phyloP scores from a whole-genome alignment of 805 yeast genomes.

The Saccharomyces paradoxus region DNA sequence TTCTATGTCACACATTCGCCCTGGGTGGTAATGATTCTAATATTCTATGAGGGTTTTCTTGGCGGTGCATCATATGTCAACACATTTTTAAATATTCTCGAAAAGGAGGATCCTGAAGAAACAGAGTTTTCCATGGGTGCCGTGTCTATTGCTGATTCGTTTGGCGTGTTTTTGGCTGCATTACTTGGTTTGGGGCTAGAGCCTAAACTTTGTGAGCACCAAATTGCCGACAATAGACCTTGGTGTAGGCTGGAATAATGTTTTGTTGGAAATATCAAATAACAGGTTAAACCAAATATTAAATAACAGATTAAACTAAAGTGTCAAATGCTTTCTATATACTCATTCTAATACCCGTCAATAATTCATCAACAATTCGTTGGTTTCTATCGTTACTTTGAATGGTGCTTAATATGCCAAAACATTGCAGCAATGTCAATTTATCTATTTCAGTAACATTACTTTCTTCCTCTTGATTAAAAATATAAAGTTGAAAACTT shows the following conservation, averaged over 20 bases:
- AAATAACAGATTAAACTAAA: background rate
- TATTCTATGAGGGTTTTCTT: conserved; percentile 80
- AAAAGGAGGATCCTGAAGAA: conserved; percentile 40
- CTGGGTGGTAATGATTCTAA: conserved; percentile 51
- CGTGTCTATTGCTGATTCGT: conserved; percentile 74
- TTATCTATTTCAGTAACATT: conserved; percentile 33
- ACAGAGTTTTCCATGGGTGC: conserved; percentile 78
- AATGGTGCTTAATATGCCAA: conserved; percentile 42
- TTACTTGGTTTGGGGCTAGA: conserved; percentile 67
- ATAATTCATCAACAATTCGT: conserved; percentile 41
- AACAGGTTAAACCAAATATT: background rate
- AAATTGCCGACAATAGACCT: conserved; percentile 61
- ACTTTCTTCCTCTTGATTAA: conserved; percentile 20
- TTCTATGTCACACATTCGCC: conserved; percentile 49
- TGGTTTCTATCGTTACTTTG: conserved; percentile 46
- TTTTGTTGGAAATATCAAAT: background rate
- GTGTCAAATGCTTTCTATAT: conserved; percentile 4
- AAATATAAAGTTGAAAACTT: conserved; percentile 14
- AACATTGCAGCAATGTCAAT: conserved; percentile 43
- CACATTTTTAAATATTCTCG: conserved; percentile 72
- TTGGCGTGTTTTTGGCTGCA: conserved; percentile 81
- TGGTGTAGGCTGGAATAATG: conserved; percentile 54
- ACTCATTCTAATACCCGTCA: conserved; percentile 17
- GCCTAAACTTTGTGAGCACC: conserved; percentile 60
- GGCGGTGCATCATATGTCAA: conserved; percentile 91